These are phyloP conservation scores for Lonicera japonica DNA, from an alignment of 129 eudicot species.

Conservation along the genomic window DNA sequence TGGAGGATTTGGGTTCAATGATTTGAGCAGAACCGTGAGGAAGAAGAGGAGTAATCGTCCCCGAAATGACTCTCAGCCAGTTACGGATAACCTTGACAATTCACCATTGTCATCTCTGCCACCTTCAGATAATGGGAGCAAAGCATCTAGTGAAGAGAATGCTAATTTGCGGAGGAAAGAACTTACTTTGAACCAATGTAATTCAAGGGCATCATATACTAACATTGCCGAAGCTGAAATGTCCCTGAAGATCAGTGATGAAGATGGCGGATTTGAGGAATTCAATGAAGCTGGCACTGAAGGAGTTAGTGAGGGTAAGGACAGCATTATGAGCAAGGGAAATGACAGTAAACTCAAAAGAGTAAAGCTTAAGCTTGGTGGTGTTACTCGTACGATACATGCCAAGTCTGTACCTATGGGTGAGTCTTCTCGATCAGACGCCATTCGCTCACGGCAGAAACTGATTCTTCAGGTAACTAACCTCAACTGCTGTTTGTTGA, in stretches of 20 bases:
- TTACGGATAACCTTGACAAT: constrained; percentile 21
- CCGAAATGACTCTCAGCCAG: constrained; percentile 31
- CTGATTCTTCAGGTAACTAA: constrained; percentile 38
- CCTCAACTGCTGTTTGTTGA: too few relatives aligned
- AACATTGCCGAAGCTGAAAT: constrained; percentile 33
- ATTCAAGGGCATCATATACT: constrained; percentile 34
- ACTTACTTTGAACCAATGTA: constrained; percentile 25
- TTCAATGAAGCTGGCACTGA: not conserved
- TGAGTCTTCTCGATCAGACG: constrained; percentile 25
- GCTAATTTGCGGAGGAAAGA: constrained; percentile 9
- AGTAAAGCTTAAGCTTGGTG: constrained; percentile 79
- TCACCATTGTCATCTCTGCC: constrained; percentile 47
- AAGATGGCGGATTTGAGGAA: constrained; percentile 11
- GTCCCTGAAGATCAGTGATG: constrained; percentile 22
- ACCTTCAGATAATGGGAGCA: constrained; percentile 37
- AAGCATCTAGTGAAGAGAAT: constrained; percentile 43
- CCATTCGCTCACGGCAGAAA: constrained; percentile 22
- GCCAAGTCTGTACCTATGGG: constrained; percentile 32
- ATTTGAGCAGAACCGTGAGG: constrained; percentile 31
- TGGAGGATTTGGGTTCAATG: constrained; percentile 33
- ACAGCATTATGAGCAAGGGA: constrained; percentile 9
- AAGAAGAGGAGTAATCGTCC: constrained; percentile 64
- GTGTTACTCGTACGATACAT: constrained; percentile 56
- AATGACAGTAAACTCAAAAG: constrained; percentile 42
- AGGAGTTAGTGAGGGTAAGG: constrained; percentile 18